Percentiles rank a stretch among this genome's conserved stretches.
These are phyloP conservation scores for Trichocladium antarcticum DNA, from an alignment of 495 filamentous ascomycete genomes.

Conservation along the genomic window DNA sequence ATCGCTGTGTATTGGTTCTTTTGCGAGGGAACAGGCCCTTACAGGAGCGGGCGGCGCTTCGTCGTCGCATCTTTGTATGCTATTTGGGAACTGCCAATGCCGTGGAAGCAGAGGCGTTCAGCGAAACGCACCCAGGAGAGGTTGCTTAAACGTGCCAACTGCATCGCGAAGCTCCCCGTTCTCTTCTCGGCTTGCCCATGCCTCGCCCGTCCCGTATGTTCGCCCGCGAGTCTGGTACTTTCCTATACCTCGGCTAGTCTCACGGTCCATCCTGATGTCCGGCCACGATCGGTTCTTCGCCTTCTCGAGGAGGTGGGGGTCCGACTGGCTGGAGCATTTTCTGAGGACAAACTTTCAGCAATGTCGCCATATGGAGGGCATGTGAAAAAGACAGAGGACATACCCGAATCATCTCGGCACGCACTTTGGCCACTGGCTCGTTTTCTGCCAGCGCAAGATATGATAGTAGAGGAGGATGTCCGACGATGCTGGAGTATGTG, in stretches of 20 bases:
- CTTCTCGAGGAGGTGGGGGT: slow-evolving; percentile 60
- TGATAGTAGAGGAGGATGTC: slow-evolving; percentile 77
- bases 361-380: neutral
- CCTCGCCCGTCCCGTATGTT: neutral
- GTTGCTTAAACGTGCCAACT: neutral
- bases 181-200: neutral
- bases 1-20: neutral
- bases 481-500: slow-evolving; percentile 70
- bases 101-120: neutral
- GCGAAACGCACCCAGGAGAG: neutral
- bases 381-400: neutral
- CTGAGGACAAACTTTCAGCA: slow-evolving; percentile 20
- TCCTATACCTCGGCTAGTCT: neutral
- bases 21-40: neutral
- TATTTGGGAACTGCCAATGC: neutral
- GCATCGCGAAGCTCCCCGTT: neutral
- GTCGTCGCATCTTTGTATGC: neutral
- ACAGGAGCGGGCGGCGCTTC: neutral
- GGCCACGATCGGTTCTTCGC: slow-evolving; percentile 24
- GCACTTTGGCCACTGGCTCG: slow-evolving; percentile 62
- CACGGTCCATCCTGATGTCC: slow-evolving; percentile 7
- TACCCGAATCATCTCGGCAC: slow-evolving; percentile 65
- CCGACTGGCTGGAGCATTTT: slow-evolving; percentile 91
- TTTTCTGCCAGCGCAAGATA: slow-evolving; percentile 87
- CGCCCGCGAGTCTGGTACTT: neutral